phyloP scores from a whole-genome alignment of 768 basidiomycete genomes.

The Lentinus brumalis region DNA sequence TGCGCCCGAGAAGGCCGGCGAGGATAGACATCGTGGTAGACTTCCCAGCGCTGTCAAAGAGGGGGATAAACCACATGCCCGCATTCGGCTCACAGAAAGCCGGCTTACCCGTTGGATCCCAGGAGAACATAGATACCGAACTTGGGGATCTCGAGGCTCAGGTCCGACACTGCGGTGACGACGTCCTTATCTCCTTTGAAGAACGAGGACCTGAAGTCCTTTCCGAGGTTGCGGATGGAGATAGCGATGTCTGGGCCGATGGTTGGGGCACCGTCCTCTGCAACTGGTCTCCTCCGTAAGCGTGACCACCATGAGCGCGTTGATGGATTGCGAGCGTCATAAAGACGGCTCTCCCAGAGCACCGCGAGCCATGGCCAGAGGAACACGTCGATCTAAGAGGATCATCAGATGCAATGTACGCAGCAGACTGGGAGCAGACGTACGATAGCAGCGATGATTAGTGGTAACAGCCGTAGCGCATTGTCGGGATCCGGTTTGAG shows the following conservation, averaged over 20 bases:
- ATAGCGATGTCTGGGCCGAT: conserved; percentile 51
- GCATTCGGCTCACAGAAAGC: not conserved
- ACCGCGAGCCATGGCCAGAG: conserved; percentile 72
- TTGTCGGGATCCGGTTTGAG: conserved; percentile 63
- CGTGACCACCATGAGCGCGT: conserved; percentile 28
- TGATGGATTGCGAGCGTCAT: conserved; percentile 53
- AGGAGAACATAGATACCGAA: conserved; percentile 76
- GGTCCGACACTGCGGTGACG: conserved; percentile 65
- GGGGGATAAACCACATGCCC: not conserved
- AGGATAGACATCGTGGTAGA: conserved; percentile 72
- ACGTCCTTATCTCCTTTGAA: conserved; percentile 47
- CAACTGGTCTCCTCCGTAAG: conserved; percentile 15
- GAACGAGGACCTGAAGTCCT: conserved; percentile 54
- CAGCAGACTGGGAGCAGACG: conserved; percentile 23
- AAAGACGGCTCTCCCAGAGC: conserved; percentile 58
- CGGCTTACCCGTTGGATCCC: conserved; percentile 63
- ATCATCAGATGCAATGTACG: not conserved
- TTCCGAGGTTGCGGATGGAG: conserved; percentile 60
- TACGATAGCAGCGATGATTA: conserved; percentile 68
- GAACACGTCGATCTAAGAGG: conserved; percentile 62
- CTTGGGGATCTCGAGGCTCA: conserved; percentile 70
- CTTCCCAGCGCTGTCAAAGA: conserved; percentile 64
- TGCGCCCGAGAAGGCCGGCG: conserved; percentile 60
- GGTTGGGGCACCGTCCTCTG: conserved; percentile 27
- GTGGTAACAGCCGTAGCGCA: conserved; percentile 52